Conservation (phyloP, 2,329 filamentous ascomycete species). For the Rugonectria rugulosa region DNA sequence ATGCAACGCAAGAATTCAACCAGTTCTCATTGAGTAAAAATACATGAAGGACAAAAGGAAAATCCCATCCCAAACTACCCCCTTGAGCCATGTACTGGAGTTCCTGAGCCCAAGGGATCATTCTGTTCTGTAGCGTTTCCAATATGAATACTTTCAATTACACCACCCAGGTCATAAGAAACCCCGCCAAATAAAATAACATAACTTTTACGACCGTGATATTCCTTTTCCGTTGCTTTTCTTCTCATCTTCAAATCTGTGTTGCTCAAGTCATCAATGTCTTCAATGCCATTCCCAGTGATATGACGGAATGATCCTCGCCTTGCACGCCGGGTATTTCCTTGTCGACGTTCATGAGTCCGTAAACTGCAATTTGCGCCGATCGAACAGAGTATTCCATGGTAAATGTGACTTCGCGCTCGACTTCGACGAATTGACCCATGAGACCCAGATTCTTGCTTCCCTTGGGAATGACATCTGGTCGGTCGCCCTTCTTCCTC, state of each 20-base stretch:
- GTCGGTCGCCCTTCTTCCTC: conserved; percentile 35
- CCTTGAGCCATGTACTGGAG: no score
- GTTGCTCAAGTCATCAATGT: conserved; percentile 35
- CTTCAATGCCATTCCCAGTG: conserved; percentile 37
- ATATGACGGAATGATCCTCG: conserved; percentile 33
- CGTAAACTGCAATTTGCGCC: conserved; percentile 37
- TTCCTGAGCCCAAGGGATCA: no score
- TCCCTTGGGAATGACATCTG: conserved; percentile 32
- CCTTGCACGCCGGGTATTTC: conserved; percentile 30
- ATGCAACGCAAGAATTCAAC: no score
- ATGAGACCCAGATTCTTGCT: conserved; percentile 38
- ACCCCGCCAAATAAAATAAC: no score
- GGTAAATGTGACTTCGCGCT: conserved; percentile 38
- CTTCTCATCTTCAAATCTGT: neutral
- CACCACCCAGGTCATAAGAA: no score
- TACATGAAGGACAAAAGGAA: no score
- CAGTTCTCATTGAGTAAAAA: no score
- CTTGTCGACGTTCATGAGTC: conserved; percentile 35
- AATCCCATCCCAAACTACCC: no score
- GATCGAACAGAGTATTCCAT: conserved; percentile 40
- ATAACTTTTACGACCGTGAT: no score
- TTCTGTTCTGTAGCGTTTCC: no score
- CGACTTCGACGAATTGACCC: conserved; percentile 40
- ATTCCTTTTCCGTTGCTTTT: no score
- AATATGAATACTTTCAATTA: no score